A percentile compares a stretch with the other conserved stretches of the same genome.
These are phyloP conservation scores for Syzygium aromaticum DNA, from an alignment of 345 rosid genomes.

Conservation along the genomic window DNA sequence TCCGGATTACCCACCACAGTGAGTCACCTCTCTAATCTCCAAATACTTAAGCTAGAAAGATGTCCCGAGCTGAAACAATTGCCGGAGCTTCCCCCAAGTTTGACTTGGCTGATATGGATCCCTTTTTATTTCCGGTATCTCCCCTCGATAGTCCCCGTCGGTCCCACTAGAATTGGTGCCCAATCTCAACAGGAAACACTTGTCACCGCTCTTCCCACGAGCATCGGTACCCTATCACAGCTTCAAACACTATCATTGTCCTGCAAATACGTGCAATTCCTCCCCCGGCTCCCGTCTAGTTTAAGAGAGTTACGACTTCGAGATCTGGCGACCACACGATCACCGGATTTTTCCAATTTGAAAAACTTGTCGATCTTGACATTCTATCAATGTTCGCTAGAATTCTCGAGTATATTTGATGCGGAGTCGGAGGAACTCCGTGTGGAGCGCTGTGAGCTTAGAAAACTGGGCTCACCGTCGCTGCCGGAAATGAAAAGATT, in stretches of 20 bases:
- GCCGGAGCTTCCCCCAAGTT: neutral
- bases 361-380: neutral
- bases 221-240: neutral
- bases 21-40: neutral
- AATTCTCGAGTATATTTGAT: neutral
- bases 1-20: neutral
- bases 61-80: neutral
- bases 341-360: neutral
- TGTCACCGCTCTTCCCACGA: neutral
- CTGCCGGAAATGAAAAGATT: neutral
- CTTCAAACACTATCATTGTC: neutral
- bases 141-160: neutral
- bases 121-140: neutral
- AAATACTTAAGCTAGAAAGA: neutral
- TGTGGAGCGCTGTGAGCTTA: neutral
- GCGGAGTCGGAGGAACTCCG: neutral
- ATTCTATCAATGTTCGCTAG: neutral
- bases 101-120: neutral
- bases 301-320: neutral
- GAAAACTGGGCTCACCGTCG: neutral
- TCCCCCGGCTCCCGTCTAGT: neutral
- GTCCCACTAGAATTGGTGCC: neutral
- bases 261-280: neutral
- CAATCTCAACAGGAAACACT: neutral
- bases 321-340: rapidly evolving